These are phyloP conservation scores for Nakataea oryzae DNA, from an alignment of 2,329 filamentous ascomycete species.

Conservation along the genomic window DNA sequence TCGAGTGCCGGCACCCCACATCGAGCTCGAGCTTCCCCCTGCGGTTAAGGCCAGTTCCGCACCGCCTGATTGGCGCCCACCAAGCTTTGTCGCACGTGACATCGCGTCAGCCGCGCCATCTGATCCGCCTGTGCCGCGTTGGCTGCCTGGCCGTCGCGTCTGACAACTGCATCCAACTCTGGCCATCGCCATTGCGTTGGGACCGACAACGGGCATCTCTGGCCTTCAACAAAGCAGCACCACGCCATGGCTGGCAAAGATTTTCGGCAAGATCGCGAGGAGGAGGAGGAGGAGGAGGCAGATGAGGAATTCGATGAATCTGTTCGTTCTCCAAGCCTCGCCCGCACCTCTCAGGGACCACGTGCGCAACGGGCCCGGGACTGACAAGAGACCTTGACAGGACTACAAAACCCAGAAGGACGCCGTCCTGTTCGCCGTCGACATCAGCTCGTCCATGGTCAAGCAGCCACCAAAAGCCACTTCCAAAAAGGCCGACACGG, in stretches of 20 bases:
- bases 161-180: conserved; percentile 19
- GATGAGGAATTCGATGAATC: conserved; percentile 42
- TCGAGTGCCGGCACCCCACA: background rate
- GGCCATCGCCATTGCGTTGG: background rate
- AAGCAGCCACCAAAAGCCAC: conserved; percentile 49
- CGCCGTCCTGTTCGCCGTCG: conserved; percentile 94
- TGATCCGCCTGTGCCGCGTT: conserved; percentile 1
- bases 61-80: background rate
- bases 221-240: background rate
- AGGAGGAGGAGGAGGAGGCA: conserved; percentile 58
- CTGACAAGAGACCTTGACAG: conserved; percentile 29
- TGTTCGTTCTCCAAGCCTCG: conserved; percentile 11
- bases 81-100: conserved; percentile 4
- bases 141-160: conserved; percentile 4
- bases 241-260: background rate
- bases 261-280: conserved; percentile 22
- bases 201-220: background rate
- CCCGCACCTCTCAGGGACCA: background rate
- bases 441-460: conserved; percentile 85
- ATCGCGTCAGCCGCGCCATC: conserved; percentile 1
- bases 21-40: background rate
- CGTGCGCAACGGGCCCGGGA: background rate
- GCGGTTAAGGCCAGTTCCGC: conserved; percentile 2
- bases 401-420: conserved; percentile 89
- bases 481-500: conserved; percentile 66